phyloP scores from a whole-genome alignment of 1,284 basidiomycete species.

The Trametes pubescens region DNA sequence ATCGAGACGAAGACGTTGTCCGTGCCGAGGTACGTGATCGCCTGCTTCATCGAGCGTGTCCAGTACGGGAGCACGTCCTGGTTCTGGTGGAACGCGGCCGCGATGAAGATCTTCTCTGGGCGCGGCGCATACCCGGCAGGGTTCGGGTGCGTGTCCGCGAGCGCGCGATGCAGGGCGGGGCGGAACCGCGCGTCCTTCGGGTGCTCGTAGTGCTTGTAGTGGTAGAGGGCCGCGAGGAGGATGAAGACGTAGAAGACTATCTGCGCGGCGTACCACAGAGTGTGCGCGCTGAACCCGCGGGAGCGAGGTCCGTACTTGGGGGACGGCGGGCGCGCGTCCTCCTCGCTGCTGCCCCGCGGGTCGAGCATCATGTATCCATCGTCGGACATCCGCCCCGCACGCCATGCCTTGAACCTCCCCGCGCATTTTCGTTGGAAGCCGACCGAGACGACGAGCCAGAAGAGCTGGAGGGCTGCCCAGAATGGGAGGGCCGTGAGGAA shows the following conservation, averaged over 20 bases:
- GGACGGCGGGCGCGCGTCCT: constrained; percentile 13
- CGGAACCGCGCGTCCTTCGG: constrained; percentile 41
- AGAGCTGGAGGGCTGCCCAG: constrained; percentile 32
- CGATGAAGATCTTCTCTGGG: constrained; percentile 46
- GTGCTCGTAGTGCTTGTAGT: constrained; percentile 39
- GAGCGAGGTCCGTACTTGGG: constrained; percentile 6
- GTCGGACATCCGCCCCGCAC: constrained; percentile 8
- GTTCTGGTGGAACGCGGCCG: constrained; percentile 52
- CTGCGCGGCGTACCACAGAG: constrained; percentile 28
- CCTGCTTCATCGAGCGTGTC: constrained; percentile 47
- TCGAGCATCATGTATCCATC: constrained; percentile 33
- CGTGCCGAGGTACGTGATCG: constrained; percentile 53
- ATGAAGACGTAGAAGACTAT: constrained; percentile 30
- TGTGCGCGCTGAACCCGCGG: constrained; percentile 10
- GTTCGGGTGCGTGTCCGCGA: constrained; percentile 29
- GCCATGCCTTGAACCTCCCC: constrained; percentile 12
- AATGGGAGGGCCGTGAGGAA: constrained; percentile 30
- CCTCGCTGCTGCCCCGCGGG: constrained; percentile 15
- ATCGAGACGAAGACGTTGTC: constrained; percentile 64
- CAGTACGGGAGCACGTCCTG: constrained; percentile 50
- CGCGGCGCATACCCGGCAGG: constrained; percentile 39
- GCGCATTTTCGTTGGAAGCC: constrained; percentile 11
- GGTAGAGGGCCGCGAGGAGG: constrained; percentile 30
- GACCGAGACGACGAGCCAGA: constrained; percentile 26
- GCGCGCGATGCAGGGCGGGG: constrained; percentile 33